Evolutionary conservation across 2,329 filamentous ascomycete species (phyloP).

Genomic region (Epichloe typhina): DNA sequence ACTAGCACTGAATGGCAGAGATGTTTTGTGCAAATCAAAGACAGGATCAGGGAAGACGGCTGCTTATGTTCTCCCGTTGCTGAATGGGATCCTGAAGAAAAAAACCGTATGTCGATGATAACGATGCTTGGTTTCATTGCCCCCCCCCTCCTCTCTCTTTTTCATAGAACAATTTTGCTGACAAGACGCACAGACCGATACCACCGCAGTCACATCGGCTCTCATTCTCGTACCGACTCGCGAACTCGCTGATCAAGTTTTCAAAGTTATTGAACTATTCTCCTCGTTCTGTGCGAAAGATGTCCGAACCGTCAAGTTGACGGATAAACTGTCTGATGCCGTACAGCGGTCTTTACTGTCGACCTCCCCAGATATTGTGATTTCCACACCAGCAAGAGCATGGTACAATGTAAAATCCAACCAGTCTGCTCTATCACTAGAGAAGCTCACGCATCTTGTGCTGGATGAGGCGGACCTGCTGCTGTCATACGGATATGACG

Average conservation of each 20-base stretch:
- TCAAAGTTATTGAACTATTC: slow-evolving; percentile 63
- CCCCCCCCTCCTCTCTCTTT: background rate
- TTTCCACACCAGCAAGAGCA: slow-evolving; percentile 80
- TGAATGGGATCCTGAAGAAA: slow-evolving; percentile 69
- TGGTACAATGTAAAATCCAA: slow-evolving; percentile 64
- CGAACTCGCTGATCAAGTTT: slow-evolving; percentile 86
- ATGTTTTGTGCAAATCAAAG: slow-evolving; percentile 83
- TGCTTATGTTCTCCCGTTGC: slow-evolving; percentile 83
- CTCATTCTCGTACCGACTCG: slow-evolving; percentile 88
- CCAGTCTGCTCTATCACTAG: slow-evolving; percentile 48
- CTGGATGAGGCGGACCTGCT: slow-evolving; percentile 93
- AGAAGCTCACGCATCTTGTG: slow-evolving; percentile 62
- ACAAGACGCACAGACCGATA: slow-evolving; percentile 28
- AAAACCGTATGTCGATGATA: slow-evolving; percentile 42
- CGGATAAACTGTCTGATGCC: slow-evolving; percentile 77
- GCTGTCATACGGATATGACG: slow-evolving; percentile 84
- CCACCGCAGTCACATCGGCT: slow-evolving; percentile 48
- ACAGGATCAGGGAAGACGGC: slow-evolving; percentile 96
- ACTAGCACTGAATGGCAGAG: slow-evolving; percentile 71
- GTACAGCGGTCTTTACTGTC: slow-evolving; percentile 80
- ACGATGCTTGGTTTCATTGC: background rate
- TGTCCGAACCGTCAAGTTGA: slow-evolving; percentile 71
- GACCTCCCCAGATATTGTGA: slow-evolving; percentile 75
- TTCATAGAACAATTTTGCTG: background rate
- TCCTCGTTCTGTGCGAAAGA: slow-evolving; percentile 76